Conservation (phyloP, 495 filamentous ascomycete species). For the Xylaria flabelliformis region DNA sequence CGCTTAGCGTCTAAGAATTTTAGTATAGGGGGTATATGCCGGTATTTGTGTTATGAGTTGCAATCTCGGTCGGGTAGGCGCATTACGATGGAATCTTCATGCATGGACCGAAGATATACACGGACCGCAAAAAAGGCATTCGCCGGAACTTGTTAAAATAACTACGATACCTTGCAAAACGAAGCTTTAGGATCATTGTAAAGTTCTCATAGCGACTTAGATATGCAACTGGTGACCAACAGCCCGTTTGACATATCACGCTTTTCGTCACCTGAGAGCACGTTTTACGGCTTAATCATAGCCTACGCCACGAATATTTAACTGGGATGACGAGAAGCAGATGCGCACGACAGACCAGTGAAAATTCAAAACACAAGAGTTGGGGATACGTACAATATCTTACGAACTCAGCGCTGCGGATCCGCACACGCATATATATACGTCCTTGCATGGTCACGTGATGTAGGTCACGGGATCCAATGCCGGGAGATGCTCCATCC, state of each 20-base stretch:
- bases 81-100: slow-evolving; percentile 32
- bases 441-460: slow-evolving; percentile 31
- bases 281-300: background rate
- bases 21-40: background rate
- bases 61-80: slow-evolving; percentile 24
- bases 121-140: slow-evolving; percentile 21
- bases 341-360: background rate
- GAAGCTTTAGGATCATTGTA: slow-evolving; percentile 14
- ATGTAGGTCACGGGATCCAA: slow-evolving; percentile 31
- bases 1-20: slow-evolving; percentile 82
- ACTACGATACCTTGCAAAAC: slow-evolving; percentile 38
- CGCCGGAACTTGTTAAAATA: background rate
- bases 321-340: background rate
- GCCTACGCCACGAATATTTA: background rate
- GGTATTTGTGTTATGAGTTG: background rate
- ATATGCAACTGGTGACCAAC: background rate
- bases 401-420: background rate
- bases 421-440: background rate
- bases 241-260: background rate
- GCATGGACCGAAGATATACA: background rate
- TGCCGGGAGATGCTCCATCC: background rate
- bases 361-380: background rate
- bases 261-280: background rate
- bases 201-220: background rate
- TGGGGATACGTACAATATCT: background rate